Base-by-base conservation (phyloP, 352 stramenopile genomes). In the Phytopythium mirpurense region DNA sequence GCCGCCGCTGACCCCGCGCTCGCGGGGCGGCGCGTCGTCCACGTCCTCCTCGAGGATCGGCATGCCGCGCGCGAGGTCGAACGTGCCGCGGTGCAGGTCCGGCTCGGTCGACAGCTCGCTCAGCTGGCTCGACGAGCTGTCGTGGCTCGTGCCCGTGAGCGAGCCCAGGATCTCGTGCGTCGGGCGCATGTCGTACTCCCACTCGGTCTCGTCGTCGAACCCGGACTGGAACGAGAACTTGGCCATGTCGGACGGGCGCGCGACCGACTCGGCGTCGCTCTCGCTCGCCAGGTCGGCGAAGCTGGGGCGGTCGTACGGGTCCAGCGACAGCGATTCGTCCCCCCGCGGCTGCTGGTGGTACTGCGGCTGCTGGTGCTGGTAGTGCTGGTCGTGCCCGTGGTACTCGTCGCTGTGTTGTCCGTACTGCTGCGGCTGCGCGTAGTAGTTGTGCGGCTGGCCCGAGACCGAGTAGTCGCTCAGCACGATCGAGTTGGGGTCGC, bases 211-310 rank as follows among this genome's bases (percentile, higher is more conserved):
- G 55, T 88, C 72, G 53, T 87, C 76, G 59, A 84, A 90, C 26
- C 68, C 76, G 12, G 79, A 86, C 56, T 85, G 72, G 68, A 90
- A 88, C 51, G 79, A 90, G 44, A 85, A 85, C 57, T 90, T 90
- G 65, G 52, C 77, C 24, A 59, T 66, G 31, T 88, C 79, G 8
- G 79, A 88, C 54, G 70, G 76, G 2, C 65, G 64, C 11, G 77
- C 71, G 35, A 65, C 72, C 56, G 62, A 59, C 43, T 74, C 67
- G 21, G 68, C 46, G 44, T 57, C 52, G 35, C 70, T 57, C 51
- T 86, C 72, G 8, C 85, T 74, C 43, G 50, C 64, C 54, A 89
- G 71, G 31, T 73, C 70, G 56, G 79, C 72, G 70, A 91, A 91
- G 60, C 80, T 91, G 40, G 65, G 70, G 37, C 78, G 78, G 9